Conservation (phyloP, 164 flowering plant species). For the Umbilicus rupestris region DNA sequence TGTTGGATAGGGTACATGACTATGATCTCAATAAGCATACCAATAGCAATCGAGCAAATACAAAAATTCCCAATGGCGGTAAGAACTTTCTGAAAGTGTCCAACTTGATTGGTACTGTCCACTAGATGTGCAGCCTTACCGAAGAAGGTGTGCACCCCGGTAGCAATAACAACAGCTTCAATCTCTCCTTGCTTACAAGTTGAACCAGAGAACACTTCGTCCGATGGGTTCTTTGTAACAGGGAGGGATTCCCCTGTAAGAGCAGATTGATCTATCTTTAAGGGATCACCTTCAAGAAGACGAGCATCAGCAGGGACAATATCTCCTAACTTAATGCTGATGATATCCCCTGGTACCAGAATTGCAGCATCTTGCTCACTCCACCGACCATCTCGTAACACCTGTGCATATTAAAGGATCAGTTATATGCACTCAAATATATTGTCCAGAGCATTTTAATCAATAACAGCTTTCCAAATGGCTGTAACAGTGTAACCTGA, state of each 20-base stretch:
- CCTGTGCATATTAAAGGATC: conserved; percentile 24
- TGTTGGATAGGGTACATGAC: conserved; percentile 72
- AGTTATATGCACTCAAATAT: background rate
- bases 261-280: conserved; percentile 74
- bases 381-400: conserved; percentile 73
- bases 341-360: conserved; percentile 71
- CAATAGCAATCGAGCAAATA: conserved; percentile 62
- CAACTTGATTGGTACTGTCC: conserved; percentile 75
- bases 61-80: conserved; percentile 82
- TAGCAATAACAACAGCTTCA: conserved; percentile 74
- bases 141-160: conserved; percentile 77
- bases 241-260: conserved; percentile 79
- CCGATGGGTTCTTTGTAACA: conserved; percentile 63
- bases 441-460: background rate
- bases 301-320: conserved; percentile 82
- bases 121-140: conserved; percentile 83
- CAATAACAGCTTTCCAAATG: background rate
- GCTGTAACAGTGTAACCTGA: background rate
- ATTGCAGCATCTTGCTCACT: conserved; percentile 71
- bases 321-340: conserved; percentile 68
- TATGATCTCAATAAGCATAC: conserved; percentile 49
- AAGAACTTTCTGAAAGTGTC: conserved; percentile 72
- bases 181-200: conserved; percentile 77
- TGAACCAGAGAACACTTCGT: conserved; percentile 77
- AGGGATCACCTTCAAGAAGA: conserved; percentile 77